Percentiles rank a stretch among this genome's conserved stretches.
These are phyloP conservation scores for Cucumis sativus DNA, from an alignment of 306 rosid species.

Conservation along the genomic window DNA sequence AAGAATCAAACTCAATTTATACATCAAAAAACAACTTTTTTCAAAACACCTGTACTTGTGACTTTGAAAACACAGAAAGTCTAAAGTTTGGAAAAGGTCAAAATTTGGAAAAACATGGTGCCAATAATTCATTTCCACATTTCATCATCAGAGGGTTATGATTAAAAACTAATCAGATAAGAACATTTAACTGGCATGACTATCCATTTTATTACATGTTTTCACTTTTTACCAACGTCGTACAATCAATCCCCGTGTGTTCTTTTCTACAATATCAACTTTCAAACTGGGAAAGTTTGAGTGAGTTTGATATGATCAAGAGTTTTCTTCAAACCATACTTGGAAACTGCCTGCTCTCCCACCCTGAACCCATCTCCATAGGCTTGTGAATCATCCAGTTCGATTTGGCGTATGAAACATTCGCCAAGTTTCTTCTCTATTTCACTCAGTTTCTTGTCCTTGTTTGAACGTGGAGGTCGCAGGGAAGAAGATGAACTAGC, in stretches of 20 bases:
- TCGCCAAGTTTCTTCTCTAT: conserved; percentile 87
- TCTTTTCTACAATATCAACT: neutral
- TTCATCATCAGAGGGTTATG: neutral
- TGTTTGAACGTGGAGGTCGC: conserved; percentile 40
- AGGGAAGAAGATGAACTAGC: conserved; percentile 28
- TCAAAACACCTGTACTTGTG: neutral
- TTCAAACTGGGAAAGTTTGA: conserved; percentile 43
- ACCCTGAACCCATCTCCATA: conserved; percentile 85
- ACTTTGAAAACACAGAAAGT: neutral
- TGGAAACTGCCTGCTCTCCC: conserved; percentile 57
- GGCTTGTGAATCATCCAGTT: conserved; percentile 68
- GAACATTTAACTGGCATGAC: neutral
- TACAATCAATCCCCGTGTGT: neutral
- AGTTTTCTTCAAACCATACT: conserved; percentile 66
- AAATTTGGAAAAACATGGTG: neutral
- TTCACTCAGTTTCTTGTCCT: conserved; percentile 59
- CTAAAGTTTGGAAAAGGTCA: neutral
- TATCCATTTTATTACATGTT: neutral
- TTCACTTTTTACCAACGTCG: neutral
- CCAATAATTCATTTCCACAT: too few relatives aligned
- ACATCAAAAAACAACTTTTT: neutral
- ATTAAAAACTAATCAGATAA: neutral
- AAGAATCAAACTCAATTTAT: neutral
- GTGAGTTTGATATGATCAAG: conserved; percentile 72
- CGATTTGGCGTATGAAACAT: conserved; percentile 79